Conservation (phyloP, 2,329 filamentous ascomycete species). For the Penicillium hordei region DNA sequence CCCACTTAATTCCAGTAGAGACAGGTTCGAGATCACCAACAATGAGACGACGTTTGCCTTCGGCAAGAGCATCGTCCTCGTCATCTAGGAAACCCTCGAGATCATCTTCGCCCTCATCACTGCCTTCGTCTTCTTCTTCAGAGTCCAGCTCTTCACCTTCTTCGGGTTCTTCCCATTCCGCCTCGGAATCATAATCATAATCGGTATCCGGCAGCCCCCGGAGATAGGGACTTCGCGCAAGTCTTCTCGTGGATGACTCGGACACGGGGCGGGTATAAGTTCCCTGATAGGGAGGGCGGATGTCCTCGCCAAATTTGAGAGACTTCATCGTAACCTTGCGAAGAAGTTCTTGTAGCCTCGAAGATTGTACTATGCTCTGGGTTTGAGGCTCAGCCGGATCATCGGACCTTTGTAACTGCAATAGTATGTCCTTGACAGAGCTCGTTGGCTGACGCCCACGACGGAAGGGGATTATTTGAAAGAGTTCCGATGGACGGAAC, state of each 20-base stretch:
- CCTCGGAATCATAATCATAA: conserved; percentile 68
- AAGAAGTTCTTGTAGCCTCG: conserved; percentile 44
- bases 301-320: conserved; percentile 61
- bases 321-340: conserved; percentile 57
- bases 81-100: conserved; percentile 90
- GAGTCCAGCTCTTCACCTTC: conserved; percentile 69
- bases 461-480: conserved; percentile 41
- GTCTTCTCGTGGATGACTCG: conserved; percentile 40
- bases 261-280: conserved; percentile 57
- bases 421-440: conserved; percentile 62
- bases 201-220: conserved; percentile 55
- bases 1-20: conserved; percentile 81
- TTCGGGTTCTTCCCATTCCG: conserved; percentile 66
- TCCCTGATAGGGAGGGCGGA: conserved; percentile 62
- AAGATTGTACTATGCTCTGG: conserved; percentile 22
- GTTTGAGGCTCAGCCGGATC: conserved; percentile 33
- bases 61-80: conserved; percentile 65
- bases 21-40: conserved; percentile 71
- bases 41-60: conserved; percentile 58
- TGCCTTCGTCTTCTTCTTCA: conserved; percentile 63
- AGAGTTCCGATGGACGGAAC: conserved; percentile 39
- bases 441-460: conserved; percentile 34
- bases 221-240: conserved; percentile 56
- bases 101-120: conserved; percentile 71
- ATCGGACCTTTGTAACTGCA: conserved; percentile 49